Evolutionary conservation across 352 stramenopile species (phyloP).

Genomic region (Phytophthora brassicae): DNA sequence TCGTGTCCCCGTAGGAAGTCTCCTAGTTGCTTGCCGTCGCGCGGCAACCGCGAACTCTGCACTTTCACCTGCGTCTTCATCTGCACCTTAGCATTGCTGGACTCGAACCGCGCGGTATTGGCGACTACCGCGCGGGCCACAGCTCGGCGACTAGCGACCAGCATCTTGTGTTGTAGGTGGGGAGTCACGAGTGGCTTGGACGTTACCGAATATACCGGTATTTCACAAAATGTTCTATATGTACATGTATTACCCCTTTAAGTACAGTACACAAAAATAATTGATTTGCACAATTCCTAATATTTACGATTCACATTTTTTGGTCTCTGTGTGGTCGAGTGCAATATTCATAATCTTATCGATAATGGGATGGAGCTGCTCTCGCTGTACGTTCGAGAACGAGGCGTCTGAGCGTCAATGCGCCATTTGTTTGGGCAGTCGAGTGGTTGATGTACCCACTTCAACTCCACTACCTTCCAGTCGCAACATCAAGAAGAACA

Average conservation of each 20-base stretch:
- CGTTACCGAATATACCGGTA: no score
- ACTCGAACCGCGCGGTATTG: slow-evolving; percentile 28
- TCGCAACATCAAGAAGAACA: slow-evolving; percentile 15
- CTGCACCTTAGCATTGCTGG: slow-evolving; percentile 22
- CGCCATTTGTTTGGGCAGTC: slow-evolving; percentile 50
- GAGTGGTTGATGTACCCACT: not conserved
- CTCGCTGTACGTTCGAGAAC: slow-evolving; percentile 81
- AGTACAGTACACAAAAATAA: no score
- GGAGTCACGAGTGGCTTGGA: no score
- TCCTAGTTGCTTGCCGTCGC: slow-evolving; percentile 50
- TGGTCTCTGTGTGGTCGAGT: no score
- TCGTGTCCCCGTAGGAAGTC: slow-evolving; percentile 72
- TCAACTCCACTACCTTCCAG: slow-evolving; percentile 1
- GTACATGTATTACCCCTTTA: no score
- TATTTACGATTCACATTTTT: no score
- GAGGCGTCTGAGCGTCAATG: slow-evolving; percentile 35
- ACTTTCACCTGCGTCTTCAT: slow-evolving; percentile 9
- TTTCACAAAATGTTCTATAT: no score
- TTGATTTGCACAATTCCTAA: no score
- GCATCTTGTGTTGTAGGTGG: no score
- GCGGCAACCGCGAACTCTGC: slow-evolving; percentile 41
- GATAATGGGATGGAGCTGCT: slow-evolving; percentile 59
- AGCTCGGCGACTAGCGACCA: slow-evolving; percentile 23
- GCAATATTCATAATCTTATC: no score
- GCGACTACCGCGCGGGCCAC: not conserved